Base-by-base conservation (phyloP, 257 asterid genomes). In the Capsicum pubescens region DNA sequence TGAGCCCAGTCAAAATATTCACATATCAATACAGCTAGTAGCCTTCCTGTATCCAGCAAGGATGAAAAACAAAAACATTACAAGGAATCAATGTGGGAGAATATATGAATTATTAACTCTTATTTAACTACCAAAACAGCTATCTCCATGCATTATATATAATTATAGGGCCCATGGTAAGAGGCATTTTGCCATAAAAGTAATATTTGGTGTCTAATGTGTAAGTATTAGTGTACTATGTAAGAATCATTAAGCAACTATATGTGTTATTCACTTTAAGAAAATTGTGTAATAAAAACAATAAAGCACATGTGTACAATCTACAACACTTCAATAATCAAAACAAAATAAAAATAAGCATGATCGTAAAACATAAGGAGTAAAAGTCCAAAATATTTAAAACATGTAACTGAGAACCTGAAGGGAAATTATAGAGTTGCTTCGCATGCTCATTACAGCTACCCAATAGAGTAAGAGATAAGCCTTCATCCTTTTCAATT, bases 1-100 rank as follows among this genome's bases (percentile, higher is more conserved):
- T 95, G 94, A 81, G 98, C 98, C 98, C 98, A 95, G 87, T 95
- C 98, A 90, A 95, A 83, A 90, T 95, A 93, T 91, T 95, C 98
- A 87, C 98, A 95, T 86, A 95, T 87, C 76, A 95, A 86, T 84
- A 98, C 93, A 86, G 92, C 92, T 79, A 95, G 89, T 85, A 95
- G 93, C 87, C 94, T 91, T 85, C 98, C 98, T 95, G 97, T 89
- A 90, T 66, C 74, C 70, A 80, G 35, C 57, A 58, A 56, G 42
- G 39, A 14, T n/a, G n/a, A 42, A 86, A 44, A 32, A n/a, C 82
- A 82, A 74, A 16, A 59, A 57, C 66, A 52, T 52, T 46, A 71
- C 55, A 55, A 42, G 39, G 21, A 50, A 19, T 39, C 21, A 56
- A 36, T 39, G 36, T 32, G 68, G 52, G 68, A 35, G 50, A 6